Evolutionary conservation across 176 grass and related monocot species (phyloP), one percentile per base, ranked within the genome.

Genomic region (Hyparrhenia diplandra): DNA sequence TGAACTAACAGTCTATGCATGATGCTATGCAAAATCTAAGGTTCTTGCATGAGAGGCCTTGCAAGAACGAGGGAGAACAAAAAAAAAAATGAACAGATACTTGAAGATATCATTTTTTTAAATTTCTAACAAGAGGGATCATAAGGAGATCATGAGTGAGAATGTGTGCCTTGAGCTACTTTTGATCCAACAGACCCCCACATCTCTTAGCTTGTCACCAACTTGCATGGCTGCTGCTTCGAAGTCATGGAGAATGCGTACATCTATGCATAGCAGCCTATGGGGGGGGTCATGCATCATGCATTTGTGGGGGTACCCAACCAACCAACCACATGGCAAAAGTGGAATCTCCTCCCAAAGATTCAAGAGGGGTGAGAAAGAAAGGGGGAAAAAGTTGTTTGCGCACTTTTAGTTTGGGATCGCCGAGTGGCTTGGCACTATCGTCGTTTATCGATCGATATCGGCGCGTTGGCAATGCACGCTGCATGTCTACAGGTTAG

Each of bases 381-480:
- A 61, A 13, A 28, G 1, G 27, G 34, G 10, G n/a, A 40, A 8
- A 85, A 76, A 54, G 24, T 16, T 10, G 55, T 5, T 69, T 39
- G 85, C 71, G 69, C 76, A 79, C 76, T 76, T 80, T 68, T 80
- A 66, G 43, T 30, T 27, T 27, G 24, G 68, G 40, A 42, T n/a
- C 12, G 63, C 52, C 30, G 68, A 79, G 81, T 88, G 81, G 75
- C 68, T 69, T 69, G 49, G 61, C 86, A 88, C 16, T 76, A 58
- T 72, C 69, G 39, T 43, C 13, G 46, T 49, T 49, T 16, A 32
- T 17, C 63, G 17, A 58, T 24, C 21, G 21, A 58, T 24, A 24
- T 58, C 54, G 54, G 21, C n/a, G 54, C 24, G 54, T 23, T 58
- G 21, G 21, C 54, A 57, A 23, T 57, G 54, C 54, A 58, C 54